These are phyloP conservation scores for Margaritispora aquatica DNA, from an alignment of 495 filamentous ascomycete species.

Conservation along the genomic window DNA sequence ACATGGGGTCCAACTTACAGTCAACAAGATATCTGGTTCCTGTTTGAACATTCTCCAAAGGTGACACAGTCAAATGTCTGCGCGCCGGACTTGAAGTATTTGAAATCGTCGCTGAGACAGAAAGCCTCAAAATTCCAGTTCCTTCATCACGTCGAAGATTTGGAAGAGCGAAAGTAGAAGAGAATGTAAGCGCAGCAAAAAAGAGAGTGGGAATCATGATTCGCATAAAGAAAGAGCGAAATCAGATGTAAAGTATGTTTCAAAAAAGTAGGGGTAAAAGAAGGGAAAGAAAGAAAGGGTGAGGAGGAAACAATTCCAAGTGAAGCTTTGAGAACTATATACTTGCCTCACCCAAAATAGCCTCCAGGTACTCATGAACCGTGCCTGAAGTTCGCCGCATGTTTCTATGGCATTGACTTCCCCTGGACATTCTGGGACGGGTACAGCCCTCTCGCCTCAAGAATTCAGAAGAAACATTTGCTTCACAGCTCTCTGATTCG, in stretches of 20 bases:
- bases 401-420: neutral
- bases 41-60: conserved; percentile 4
- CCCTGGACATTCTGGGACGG: neutral
- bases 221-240: neutral
- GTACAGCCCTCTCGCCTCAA: neutral
- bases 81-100: neutral
- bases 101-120: neutral
- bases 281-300: neutral
- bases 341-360: neutral
- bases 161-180: neutral
- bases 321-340: neutral
- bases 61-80: neutral
- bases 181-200: neutral
- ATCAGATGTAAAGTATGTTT: neutral
- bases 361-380: neutral
- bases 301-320: neutral
- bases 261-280: neutral
- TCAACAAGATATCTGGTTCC: conserved; percentile 4
- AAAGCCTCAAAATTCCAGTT: conserved; percentile 1
- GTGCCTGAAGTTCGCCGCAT: neutral
- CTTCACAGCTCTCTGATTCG: neutral
- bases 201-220: conserved; percentile 12
- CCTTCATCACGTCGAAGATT: neutral
- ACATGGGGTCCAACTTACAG: neutral
- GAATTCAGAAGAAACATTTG: neutral